A percentile compares a stretch with the other conserved stretches of the same genome.
These are phyloP conservation scores for Circinella minor DNA, from an alignment of 371 early-diverging fungal species.

Conservation along the genomic window DNA sequence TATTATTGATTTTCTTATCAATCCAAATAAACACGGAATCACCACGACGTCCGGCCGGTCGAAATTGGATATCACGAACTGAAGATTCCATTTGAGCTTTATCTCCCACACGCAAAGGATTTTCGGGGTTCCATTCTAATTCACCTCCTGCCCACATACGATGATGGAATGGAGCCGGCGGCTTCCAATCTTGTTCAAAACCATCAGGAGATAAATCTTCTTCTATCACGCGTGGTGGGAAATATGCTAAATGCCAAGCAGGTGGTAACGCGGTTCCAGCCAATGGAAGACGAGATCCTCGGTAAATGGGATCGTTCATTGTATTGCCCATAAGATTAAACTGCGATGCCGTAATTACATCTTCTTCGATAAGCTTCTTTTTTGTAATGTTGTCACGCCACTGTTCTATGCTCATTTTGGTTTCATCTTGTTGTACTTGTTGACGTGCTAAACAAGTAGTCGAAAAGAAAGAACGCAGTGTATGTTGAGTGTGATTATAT, in stretches of 20 bases:
- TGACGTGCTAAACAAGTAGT: no score
- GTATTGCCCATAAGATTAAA: constrained; percentile 32
- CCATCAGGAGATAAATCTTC: constrained; percentile 74
- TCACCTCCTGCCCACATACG: constrained; percentile 88
- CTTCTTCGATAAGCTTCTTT: constrained; percentile 27
- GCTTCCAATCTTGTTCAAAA: constrained; percentile 69
- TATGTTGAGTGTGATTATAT: not conserved
- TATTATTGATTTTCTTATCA: constrained; percentile 62
- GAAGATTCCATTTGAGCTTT: constrained; percentile 54
- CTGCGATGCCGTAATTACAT: constrained; percentile 33
- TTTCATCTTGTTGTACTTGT: not conserved
- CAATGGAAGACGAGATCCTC: constrained; percentile 22
- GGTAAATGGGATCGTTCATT: constrained; percentile 23
- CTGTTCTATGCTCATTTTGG: constrained; percentile 1
- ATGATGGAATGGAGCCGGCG: constrained; percentile 71
- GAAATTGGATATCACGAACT: constrained; percentile 56
- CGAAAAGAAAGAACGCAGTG: not conserved
- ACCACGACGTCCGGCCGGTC: constrained; percentile 51
- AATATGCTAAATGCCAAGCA: constrained; percentile 77
- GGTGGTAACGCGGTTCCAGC: constrained; percentile 63
- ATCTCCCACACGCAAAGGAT: constrained; percentile 69
- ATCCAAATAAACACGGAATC: constrained; percentile 70
- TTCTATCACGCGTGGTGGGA: constrained; percentile 71
- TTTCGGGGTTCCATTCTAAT: constrained; percentile 60
- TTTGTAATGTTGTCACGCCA: constrained; percentile 24